A percentile compares a stretch with the other conserved stretches of the same genome.
Evolutionary conservation across 2,329 filamentous ascomycete genomes (phyloP).

Genomic region (Curvularia verruculosa): DNA sequence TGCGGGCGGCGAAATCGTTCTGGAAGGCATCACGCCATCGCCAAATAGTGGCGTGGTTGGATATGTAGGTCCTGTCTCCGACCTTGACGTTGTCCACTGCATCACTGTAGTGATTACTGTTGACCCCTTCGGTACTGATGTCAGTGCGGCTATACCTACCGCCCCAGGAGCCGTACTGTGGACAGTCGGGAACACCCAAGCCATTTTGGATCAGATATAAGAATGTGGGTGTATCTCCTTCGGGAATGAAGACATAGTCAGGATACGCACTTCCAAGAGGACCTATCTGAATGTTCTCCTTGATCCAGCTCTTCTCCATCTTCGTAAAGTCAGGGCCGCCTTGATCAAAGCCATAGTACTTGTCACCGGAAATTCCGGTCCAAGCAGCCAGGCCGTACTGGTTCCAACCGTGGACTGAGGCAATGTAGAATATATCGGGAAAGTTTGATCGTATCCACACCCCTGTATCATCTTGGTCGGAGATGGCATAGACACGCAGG

Average conservation of each 20-base stretch:
- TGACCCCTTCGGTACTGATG: constrained; percentile 41
- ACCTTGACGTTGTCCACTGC: constrained; percentile 47
- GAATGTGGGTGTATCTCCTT: constrained; percentile 61
- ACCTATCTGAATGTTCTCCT: constrained; percentile 61
- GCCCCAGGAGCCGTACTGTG: constrained; percentile 58
- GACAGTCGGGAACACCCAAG: constrained; percentile 55
- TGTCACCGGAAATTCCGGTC: constrained; percentile 62
- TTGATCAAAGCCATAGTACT: constrained; percentile 55
- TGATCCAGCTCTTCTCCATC: constrained; percentile 59
- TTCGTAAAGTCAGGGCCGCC: constrained; percentile 57
- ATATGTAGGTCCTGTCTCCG: constrained; percentile 44
- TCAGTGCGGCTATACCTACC: constrained; percentile 52
- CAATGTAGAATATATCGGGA: constrained; percentile 63
- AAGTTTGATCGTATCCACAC: constrained; percentile 62
- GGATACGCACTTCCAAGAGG: constrained; percentile 51
- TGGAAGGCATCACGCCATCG: constrained; percentile 61
- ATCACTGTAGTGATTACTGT: constrained; percentile 49
- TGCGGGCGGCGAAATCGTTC: constrained; percentile 58
- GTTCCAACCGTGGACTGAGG: constrained; percentile 62
- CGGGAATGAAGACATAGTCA: constrained; percentile 59
- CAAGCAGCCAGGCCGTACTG: constrained; percentile 62
- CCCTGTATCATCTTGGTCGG: constrained; percentile 65
- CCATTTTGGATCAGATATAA: constrained; percentile 59
- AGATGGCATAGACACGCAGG: constrained; percentile 55
- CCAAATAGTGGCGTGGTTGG: constrained; percentile 60